Evolutionary conservation across 139 green algal genomes (phyloP).

Genomic region (Chlamydomonas urium): DNA sequence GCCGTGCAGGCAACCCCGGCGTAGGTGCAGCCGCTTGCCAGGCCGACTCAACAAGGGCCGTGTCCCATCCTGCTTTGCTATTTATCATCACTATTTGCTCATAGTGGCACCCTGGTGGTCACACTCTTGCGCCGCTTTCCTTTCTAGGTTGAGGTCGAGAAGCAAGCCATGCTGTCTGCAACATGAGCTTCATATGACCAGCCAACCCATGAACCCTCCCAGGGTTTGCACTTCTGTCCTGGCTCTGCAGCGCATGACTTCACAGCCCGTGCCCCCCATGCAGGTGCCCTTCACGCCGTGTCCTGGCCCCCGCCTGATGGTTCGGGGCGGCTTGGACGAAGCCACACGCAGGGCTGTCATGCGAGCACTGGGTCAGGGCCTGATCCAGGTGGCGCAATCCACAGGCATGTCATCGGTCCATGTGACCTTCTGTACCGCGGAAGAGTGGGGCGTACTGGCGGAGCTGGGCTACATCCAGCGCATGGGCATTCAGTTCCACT

Average conservation of each 20-base stretch:
- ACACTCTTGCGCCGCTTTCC: neutral
- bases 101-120: neutral
- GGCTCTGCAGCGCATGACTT: too few species aligned
- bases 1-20: neutral
- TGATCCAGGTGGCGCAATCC: neutral
- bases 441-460: constrained; percentile 62
- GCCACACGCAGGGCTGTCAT: neutral
- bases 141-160: neutral
- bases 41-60: neutral
- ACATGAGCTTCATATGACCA: neutral
- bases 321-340: neutral
- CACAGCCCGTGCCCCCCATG: neutral
- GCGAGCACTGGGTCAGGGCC: neutral
- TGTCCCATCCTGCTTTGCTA: neutral
- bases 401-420: constrained; percentile 48
- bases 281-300: constrained; percentile 13
- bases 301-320: constrained; percentile 8
- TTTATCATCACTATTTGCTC: neutral
- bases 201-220: neutral
- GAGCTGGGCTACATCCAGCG: constrained; percentile 67
- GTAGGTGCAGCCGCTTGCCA: neutral
- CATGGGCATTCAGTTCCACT: constrained; percentile 41
- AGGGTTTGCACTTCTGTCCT: neutral
- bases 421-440: constrained; percentile 75
- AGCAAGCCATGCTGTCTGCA: neutral